Percentiles rank a stretch among this genome's conserved stretches.
Conservation (phyloP, 208 protist species). For the Leishmania tropica region DNA sequence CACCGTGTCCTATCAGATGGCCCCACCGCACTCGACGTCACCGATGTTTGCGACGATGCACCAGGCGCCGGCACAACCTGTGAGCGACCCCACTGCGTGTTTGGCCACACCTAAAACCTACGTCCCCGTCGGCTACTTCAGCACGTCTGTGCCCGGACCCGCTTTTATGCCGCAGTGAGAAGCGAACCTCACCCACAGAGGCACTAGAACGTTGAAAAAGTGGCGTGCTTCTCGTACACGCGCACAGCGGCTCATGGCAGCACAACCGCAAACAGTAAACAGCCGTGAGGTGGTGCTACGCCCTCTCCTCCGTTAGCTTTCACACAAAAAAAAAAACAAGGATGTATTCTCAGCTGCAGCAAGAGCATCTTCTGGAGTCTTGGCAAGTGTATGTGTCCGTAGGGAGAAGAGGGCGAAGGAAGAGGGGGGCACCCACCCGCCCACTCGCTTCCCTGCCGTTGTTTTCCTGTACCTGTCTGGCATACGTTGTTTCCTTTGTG, state of each 20-base stretch:
- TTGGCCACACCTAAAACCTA: background rate
- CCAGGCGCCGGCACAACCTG: background rate
- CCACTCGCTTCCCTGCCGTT: background rate
- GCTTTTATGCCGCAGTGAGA: background rate
- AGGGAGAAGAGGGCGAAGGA: background rate
- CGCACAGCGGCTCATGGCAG: background rate
- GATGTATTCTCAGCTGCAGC: background rate
- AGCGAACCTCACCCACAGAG: background rate
- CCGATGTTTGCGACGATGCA: background rate
- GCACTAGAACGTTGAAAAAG: background rate
- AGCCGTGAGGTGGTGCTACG: background rate
- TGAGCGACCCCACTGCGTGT: background rate
- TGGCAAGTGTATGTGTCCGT: background rate
- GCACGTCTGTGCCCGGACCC: background rate
- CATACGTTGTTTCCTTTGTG: slow-evolving; percentile 9
- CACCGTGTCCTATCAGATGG: background rate
- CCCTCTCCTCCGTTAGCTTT: background rate
- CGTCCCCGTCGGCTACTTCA: slow-evolving; percentile 5
- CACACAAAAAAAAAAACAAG: background rate
- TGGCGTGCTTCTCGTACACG: background rate
- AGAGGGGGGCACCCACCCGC: background rate
- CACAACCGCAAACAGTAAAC: background rate
- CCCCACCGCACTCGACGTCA: background rate
- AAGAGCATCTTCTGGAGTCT: background rate
- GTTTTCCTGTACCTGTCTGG: background rate